Evolutionary conservation across 371 early-diverging fungal species (phyloP).

Genomic region (Rhizopus delemar): DNA sequence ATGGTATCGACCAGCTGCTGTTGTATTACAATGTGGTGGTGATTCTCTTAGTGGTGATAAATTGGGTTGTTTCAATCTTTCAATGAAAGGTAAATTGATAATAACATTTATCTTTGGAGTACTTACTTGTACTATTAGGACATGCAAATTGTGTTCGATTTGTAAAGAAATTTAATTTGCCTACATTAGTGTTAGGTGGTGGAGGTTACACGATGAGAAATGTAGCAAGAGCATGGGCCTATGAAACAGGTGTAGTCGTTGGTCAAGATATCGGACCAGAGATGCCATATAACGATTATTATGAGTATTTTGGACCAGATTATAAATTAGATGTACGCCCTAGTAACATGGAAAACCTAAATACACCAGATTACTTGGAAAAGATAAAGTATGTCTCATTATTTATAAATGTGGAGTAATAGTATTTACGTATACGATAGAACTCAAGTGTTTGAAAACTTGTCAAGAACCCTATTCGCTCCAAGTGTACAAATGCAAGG

Average conservation of each 20-base stretch:
- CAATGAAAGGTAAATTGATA: conserved; percentile 70
- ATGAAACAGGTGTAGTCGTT: conserved; percentile 89
- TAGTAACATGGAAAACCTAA: conserved; percentile 89
- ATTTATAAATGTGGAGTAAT: background rate
- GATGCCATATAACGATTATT: conserved; percentile 86
- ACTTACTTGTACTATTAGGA: conserved; percentile 16
- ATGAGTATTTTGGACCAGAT: conserved; percentile 83
- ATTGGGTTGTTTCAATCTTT: conserved; percentile 98
- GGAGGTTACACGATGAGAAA: conserved; percentile 98
- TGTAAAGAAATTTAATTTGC: conserved; percentile 86
- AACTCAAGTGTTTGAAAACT: conserved; percentile 68
- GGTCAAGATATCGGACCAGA: conserved; percentile 60
- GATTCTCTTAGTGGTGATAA: conserved; percentile 99
- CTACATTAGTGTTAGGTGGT: conserved; percentile 93
- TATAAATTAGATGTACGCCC: conserved; percentile 83
- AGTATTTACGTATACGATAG: conserved; percentile 13
- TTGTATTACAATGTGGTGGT: conserved; percentile 99
- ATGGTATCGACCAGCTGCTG: conserved; percentile 92
- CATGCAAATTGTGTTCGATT: conserved; percentile 88
- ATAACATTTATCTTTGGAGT: background rate
- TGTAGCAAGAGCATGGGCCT: conserved; percentile 94
- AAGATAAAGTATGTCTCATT: conserved; percentile 54
- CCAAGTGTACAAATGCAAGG: conserved; percentile 69
- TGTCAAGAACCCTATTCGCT: conserved; percentile 75
- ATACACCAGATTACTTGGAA: conserved; percentile 81